Percentiles rank a stretch among this genome's conserved stretches.
Conservation (phyloP, 257 asterid species). For the Salvia rosmarinus region DNA sequence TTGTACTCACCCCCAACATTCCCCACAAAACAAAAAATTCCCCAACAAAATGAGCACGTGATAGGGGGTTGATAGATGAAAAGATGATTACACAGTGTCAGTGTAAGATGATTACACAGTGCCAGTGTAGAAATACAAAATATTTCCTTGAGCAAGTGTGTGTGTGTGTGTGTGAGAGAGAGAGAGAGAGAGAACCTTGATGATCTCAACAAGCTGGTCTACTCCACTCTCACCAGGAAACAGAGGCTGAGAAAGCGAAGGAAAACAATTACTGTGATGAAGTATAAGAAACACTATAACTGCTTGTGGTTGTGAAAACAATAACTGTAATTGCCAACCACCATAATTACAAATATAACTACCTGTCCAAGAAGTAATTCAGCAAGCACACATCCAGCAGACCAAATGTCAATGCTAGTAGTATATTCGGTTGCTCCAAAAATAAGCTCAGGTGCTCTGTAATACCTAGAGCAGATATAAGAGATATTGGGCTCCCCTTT, state of each 20-base stretch:
- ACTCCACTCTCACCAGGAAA: conserved; percentile 99
- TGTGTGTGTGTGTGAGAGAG: conserved; percentile 1
- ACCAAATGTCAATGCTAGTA: conserved; percentile 80
- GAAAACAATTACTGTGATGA: conserved; percentile 24
- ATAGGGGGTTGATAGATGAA: background rate
- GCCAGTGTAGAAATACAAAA: background rate
- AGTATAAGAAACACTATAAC: conserved; percentile 33
- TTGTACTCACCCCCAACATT: too few relatives aligned
- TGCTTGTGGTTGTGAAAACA: background rate
- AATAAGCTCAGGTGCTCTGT: conserved; percentile 83
- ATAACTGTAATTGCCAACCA: background rate
- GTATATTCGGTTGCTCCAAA: conserved; percentile 91
- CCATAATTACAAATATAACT: background rate
- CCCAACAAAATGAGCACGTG: background rate
- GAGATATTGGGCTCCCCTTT: conserved; percentile 90
- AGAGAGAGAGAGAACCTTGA: conserved; percentile 61
- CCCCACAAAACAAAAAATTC: background rate
- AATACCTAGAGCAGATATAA: conserved; percentile 86
- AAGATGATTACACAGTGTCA: background rate
- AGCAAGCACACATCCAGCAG: conserved; percentile 85
- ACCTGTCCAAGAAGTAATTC: conserved; percentile 90
- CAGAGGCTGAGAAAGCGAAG: conserved; percentile 66
- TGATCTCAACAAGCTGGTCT: conserved; percentile 97
- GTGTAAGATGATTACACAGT: background rate
- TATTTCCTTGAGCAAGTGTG: background rate